Evolutionary conservation across 2,329 filamentous ascomycete genomes (phyloP), one percentile per base, ranked within the genome.

Genomic region (Penicillium sumatraense): DNA sequence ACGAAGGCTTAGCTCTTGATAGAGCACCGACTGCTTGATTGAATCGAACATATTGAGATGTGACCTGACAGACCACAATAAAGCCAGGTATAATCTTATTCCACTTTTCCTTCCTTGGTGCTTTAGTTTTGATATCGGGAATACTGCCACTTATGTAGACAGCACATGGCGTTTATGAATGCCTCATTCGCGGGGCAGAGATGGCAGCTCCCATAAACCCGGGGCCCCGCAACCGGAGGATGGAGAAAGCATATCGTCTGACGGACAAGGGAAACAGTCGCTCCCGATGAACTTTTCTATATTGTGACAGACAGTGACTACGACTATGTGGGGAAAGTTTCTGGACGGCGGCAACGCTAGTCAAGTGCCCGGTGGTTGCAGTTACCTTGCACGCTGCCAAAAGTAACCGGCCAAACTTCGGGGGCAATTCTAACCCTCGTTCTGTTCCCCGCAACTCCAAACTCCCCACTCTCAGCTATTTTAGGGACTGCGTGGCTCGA

Each of bases 1-100:
- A 18, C 46, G 54, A 49, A 50, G 54, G n/a, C 50, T 49, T 40
- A 54, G 38, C 51, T 54, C 51, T 38, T 49, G 51, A 38, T 54
- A 54, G 16, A 54, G 51, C 38, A 20, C 45, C 7, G 45, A 49
- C 23, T 49, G 45, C 23, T 54, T 54, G 21, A 54, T 45, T 23
- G 49, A 42, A 14, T 10, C 24, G 27, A 49, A 54, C 51, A 54
- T 54, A 16, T 40, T 26, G 35, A 8, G 14, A 41, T 13, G 3
- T 24, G 9, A 24, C 5, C 2, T 8, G 21, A 13, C 2, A 5
- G 24, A 41, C 14, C 38, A 33, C 5, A 33, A 3, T 9, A 42
- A 51, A n/a, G 8, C 18, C 38, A 42, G 16, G 38, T 16, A 16
- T 27, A 11, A 21, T 23, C 18, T 10, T 8, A 14, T 24, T 7